These are phyloP conservation scores for Myotisia sp. DNA, from an alignment of 2,329 filamentous ascomycete genomes.

Conservation along the genomic window DNA sequence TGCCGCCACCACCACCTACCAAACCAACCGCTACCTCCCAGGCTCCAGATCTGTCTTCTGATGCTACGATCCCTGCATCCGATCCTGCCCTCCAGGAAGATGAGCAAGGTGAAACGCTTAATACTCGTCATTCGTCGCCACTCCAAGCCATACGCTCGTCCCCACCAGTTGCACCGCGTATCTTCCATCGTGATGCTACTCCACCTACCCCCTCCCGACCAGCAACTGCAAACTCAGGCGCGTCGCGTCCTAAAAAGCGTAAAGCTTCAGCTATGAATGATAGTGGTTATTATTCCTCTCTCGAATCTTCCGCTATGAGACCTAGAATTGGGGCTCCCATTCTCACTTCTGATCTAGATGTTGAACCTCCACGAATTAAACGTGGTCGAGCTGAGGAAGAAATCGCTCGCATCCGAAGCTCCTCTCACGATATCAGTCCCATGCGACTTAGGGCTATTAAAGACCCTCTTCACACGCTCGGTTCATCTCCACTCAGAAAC, in stretches of 20 bases:
- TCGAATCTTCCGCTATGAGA: slow-evolving; percentile 78
- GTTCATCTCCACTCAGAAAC: slow-evolving; percentile 55
- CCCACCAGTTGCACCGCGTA: slow-evolving; percentile 57
- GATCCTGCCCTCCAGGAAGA: slow-evolving; percentile 47
- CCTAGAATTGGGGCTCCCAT: slow-evolving; percentile 47
- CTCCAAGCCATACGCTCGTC: slow-evolving; percentile 64
- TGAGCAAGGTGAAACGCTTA: slow-evolving; percentile 32
- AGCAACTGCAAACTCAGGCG: slow-evolving; percentile 48
- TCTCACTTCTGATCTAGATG: slow-evolving; percentile 58
- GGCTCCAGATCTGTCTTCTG: slow-evolving; percentile 51
- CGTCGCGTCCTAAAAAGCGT: slow-evolving; percentile 53
- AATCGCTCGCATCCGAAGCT: slow-evolving; percentile 81
- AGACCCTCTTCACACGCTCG: slow-evolving; percentile 25
- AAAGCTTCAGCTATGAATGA: slow-evolving; percentile 73
- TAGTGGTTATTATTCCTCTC: slow-evolving; percentile 91
- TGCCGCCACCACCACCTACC: slow-evolving; percentile 7
- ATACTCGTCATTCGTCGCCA: slow-evolving; percentile 29
- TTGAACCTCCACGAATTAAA: slow-evolving; percentile 66
- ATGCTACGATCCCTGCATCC: slow-evolving; percentile 61
- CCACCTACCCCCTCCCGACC: slow-evolving; percentile 54
- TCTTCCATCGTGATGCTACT: slow-evolving; percentile 50
- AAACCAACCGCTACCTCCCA: slow-evolving; percentile 11
- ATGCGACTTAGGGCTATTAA: slow-evolving; percentile 36
- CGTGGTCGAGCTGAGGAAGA: slow-evolving; percentile 88
- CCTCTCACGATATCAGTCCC: slow-evolving; percentile 76